Conservation (phyloP, 1,284 basidiomycete species). For the Boletellus deceptivus region DNA sequence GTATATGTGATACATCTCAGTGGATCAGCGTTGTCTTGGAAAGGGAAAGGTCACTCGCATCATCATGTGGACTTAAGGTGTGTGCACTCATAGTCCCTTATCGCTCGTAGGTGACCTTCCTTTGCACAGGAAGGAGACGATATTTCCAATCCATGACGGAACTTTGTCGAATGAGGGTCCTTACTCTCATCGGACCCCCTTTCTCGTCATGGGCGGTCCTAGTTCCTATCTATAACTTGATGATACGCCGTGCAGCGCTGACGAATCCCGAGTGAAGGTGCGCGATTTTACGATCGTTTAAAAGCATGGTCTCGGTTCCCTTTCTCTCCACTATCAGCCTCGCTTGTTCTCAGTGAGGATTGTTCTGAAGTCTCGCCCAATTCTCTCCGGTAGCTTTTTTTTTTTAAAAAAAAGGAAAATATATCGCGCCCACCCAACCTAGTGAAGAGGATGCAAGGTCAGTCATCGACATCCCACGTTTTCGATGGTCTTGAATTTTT, state of each 20-base stretch:
- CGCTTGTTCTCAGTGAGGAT: not conserved
- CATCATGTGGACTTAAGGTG: constrained; percentile 11
- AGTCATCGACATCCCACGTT: not conserved
- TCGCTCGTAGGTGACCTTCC: constrained; percentile 12
- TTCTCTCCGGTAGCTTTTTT: not conserved
- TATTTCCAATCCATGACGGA: not conserved
- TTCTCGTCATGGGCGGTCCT: constrained; percentile 1
- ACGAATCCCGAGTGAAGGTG: not conserved
- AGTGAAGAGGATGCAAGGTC: not conserved
- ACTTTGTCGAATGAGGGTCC: not conserved
- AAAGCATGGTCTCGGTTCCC: not conserved
- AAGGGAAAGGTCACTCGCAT: not conserved
- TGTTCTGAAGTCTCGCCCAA: not conserved
- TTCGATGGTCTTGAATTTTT: not conserved
- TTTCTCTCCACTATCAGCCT: not conserved
- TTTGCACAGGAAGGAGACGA: not conserved
- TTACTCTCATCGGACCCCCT: not conserved
- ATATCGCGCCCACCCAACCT: not conserved
- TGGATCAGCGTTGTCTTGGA: not conserved
- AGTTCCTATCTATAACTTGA: not conserved
- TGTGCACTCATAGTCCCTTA: not conserved
- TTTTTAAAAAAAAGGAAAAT: not conserved
- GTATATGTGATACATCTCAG: constrained; percentile 23
- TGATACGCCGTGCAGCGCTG: not conserved
- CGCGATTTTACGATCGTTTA: not conserved